phyloP scores from a whole-genome alignment of 768 basidiomycete genomes.

The Tulasnella sp. region DNA sequence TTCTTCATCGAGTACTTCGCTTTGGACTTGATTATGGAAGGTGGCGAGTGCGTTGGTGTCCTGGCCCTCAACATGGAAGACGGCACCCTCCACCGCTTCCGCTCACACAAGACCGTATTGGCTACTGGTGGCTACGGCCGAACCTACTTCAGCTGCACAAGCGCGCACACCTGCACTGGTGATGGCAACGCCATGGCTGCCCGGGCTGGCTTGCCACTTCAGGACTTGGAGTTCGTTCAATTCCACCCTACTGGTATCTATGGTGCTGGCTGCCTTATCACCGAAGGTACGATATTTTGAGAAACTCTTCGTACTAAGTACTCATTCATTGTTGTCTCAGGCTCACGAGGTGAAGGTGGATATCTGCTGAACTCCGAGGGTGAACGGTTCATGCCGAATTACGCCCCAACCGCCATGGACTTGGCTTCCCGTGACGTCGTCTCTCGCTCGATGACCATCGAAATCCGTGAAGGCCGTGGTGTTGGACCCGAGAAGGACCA shows the following conservation, averaged over 20 bases:
- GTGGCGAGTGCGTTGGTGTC: constrained; percentile 98
- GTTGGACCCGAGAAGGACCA: constrained; percentile 99
- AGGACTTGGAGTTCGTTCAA: constrained; percentile 98
- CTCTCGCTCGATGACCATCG: constrained; percentile 97
- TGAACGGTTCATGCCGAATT: constrained; percentile 99
- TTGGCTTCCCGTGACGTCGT: constrained; percentile 99
- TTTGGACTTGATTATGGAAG: constrained; percentile 98
- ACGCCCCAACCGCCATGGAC: constrained; percentile 99
- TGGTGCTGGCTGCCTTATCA: constrained; percentile 97
- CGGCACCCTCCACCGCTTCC: constrained; percentile 97
- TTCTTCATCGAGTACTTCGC: constrained; percentile 99
- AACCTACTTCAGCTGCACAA: constrained; percentile 97
- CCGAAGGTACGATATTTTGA: constrained; percentile 64
- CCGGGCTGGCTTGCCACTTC: constrained; percentile 91
- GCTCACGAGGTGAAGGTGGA: constrained; percentile 98
- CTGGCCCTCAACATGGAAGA: constrained; percentile 99
- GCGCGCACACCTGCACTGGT: constrained; percentile 97
- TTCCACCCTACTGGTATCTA: constrained; percentile 99
- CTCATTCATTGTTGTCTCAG: constrained; percentile 41
- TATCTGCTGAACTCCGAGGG: constrained; percentile 98
- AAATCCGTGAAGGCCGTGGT: constrained; percentile 97
- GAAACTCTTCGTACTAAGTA: background rate
- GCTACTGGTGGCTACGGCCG: constrained; percentile 99
- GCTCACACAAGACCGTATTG: constrained; percentile 95
- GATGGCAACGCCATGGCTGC: constrained; percentile 99